Evolutionary conservation across 179 eudicot genomes (phyloP).

Genomic region (Beta macrorhiza): DNA sequence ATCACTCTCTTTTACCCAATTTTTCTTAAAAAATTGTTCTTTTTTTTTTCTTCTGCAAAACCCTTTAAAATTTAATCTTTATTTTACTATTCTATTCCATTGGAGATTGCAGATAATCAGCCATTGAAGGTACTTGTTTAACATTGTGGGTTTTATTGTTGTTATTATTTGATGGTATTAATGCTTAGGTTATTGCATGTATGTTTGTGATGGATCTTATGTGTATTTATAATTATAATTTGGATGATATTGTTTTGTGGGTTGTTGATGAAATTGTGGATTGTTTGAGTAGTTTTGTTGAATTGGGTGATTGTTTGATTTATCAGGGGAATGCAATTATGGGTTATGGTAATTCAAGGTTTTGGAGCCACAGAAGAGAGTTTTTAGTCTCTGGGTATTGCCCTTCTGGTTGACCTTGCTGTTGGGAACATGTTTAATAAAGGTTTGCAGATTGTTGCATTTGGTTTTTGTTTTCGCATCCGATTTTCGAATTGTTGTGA

Average conservation of each 20-base stretch:
- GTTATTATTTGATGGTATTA: constrained; percentile 12
- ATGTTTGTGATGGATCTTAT: constrained; percentile 37
- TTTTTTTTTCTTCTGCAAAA: not conserved
- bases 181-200: constrained; percentile 30
- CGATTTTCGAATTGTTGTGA: not conserved
- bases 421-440: constrained; percentile 23
- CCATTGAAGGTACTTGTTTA: constrained; percentile 29
- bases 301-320: constrained; percentile 20
- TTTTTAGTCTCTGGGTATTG: constrained; percentile 45
- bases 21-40: not conserved
- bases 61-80: constrained; percentile 17
- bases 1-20: not conserved
- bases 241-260: constrained; percentile 21
- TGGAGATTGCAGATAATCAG: constrained; percentile 26
- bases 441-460: constrained; percentile 35
- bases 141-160: constrained; percentile 16
- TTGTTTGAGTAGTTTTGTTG: constrained; percentile 5
- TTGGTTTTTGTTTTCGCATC: constrained; percentile 14
- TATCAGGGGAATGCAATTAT: constrained; percentile 48
- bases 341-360: constrained; percentile 46
- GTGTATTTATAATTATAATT: constrained; percentile 8
- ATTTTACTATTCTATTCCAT: constrained; percentile 29
- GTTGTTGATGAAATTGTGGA: constrained; percentile 18
- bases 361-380: constrained; percentile 30
- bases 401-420: constrained; percentile 50